Conservation (phyloP, 2,329 filamentous ascomycete species). For the Macroventuria anomochaeta region DNA sequence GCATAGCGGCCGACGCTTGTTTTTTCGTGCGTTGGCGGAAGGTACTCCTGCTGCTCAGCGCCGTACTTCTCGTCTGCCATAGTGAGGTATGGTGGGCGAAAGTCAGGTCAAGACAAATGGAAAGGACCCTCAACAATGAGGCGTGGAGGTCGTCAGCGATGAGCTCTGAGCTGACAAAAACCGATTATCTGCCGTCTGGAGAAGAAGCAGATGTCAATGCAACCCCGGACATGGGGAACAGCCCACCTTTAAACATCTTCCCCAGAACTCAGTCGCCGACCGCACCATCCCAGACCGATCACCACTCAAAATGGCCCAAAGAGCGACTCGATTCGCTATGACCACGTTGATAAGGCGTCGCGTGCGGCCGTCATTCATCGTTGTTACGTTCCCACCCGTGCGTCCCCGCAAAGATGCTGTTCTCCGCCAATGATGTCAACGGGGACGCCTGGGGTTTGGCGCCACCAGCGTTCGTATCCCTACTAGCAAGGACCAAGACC, state of each 20-base stretch:
- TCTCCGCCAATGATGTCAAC: conserved; percentile 4
- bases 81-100: background rate
- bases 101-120: too few relatives aligned
- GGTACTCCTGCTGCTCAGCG: conserved; percentile 26
- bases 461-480: background rate
- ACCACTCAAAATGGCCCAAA: background rate
- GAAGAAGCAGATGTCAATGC: background rate
- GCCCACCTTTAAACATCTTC: conserved; percentile 6
- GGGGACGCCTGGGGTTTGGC: conserved; percentile 6
- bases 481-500: conserved; percentile 12
- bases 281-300: background rate
- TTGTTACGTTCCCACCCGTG: conserved; percentile 24
- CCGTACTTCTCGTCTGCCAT: conserved; percentile 33
- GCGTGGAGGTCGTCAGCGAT: background rate
- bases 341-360: conserved; percentile 2
- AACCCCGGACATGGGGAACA: conserved; percentile 3
- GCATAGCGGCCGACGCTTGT: conserved; percentile 56
- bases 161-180: background rate
- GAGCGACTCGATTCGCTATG: background rate
- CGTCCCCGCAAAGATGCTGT: background rate
- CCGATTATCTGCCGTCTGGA: background rate
- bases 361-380: conserved; percentile 8
- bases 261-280: background rate
- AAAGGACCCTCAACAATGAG: background rate
- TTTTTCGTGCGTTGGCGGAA: conserved; percentile 12